These are phyloP conservation scores for Canna indica DNA, from an alignment of 176 grass and related monocot genomes.

Conservation along the genomic window DNA sequence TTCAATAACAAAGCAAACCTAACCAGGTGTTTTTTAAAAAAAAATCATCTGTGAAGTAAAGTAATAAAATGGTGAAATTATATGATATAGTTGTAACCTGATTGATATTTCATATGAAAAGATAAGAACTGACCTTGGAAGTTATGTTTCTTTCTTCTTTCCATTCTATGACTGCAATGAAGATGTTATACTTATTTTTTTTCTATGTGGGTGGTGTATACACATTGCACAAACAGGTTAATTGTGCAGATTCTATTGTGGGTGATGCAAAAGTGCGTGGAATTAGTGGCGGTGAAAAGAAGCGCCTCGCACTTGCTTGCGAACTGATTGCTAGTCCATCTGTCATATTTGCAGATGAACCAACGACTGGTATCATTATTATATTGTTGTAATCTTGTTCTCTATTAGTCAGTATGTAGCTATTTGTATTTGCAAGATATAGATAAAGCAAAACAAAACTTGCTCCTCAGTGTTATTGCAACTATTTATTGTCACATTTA, in stretches of 20 bases:
- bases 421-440: too few relatives aligned
- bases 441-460: too few relatives aligned
- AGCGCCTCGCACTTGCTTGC: conserved; percentile 79
- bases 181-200: conserved; percentile 3
- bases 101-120: background rate
- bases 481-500: too few relatives aligned
- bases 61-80: background rate
- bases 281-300: conserved; percentile 95
- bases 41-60: background rate
- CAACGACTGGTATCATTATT: conserved; percentile 57
- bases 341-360: conserved; percentile 87
- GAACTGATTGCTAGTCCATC: conserved; percentile 97
- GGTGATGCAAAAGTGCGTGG: conserved; percentile 91
- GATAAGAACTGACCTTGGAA: background rate
- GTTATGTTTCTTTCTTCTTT: background rate
- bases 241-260: conserved; percentile 84
- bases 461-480: too few relatives aligned
- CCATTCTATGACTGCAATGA: background rate
- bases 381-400: background rate
- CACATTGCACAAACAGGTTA: conserved; percentile 36
- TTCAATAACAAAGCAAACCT: background rate
- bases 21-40: background rate
- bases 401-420: background rate
- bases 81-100: too few relatives aligned
- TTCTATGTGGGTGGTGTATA: conserved; percentile 9